Evolutionary conservation across 495 filamentous ascomycete genomes (phyloP), one percentile per base, ranked within the genome.

Genomic region (Neurospora tetraspora): DNA sequence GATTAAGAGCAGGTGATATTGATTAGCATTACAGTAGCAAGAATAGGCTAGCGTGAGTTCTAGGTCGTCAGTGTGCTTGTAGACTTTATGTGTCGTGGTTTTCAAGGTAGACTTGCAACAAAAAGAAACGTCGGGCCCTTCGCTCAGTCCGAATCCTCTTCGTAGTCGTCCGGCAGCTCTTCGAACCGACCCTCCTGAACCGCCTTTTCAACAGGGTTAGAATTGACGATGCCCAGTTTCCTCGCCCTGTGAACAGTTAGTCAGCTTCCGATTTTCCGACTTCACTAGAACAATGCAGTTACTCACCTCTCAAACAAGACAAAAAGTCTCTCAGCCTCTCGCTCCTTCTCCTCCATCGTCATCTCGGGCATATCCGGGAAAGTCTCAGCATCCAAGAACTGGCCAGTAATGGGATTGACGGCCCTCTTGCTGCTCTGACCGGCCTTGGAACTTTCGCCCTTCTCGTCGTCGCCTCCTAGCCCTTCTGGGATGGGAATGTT

Each of bases 321-420:
- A 82, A 98, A 97, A 0, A 99, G 82, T 76, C 88, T 90, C 80
- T 99, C 96, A 0, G 96, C 96, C 80, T 99, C 96, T 61, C 93
- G 85, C 78, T 97, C 93, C 81, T 92, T 97, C 85, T 99, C 94
- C 73, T 92, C 96, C 39, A 90, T 84, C 7, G 91, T 95, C 96
- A 99, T 98, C 23, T 90, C 87, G 2, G 87, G 88, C 10, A 83
- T 81, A 5, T 87, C 80, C 11, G 84, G 73, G 10, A 85, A 81
- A 16, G 84, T 85, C 80, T 96, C 95, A 34, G 85, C 86, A 72
- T 93, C 90, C 76, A 92, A 80, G 70, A 90, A 87, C 80, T 99
- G 96, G 0, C 96, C 96, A 4, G 96, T 98, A 36, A 99, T 88
- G 3, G 94, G 95, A 77, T 99, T 99, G 59, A 96, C 81, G 0